These are phyloP conservation scores for Lentinula detonsa DNA, from an alignment of 768 basidiomycete species.

Conservation along the genomic window DNA sequence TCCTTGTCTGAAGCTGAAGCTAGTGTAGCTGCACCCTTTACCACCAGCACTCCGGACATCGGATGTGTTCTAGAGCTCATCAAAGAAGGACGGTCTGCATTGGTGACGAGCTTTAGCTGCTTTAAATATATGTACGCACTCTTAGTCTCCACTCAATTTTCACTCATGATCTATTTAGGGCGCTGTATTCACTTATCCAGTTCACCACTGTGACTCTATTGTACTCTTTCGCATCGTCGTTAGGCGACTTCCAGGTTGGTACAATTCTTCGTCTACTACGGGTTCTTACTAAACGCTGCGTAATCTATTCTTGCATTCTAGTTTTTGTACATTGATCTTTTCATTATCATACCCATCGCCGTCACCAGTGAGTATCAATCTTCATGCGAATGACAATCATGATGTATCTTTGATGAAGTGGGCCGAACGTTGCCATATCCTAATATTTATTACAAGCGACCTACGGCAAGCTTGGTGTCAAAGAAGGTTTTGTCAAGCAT, in stretches of 20 bases:
- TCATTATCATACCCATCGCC: slow-evolving; percentile 96
- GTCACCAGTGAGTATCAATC: slow-evolving; percentile 72
- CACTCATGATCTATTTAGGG: slow-evolving; percentile 46
- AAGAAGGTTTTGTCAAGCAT: slow-evolving; percentile 93
- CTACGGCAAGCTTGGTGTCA: slow-evolving; percentile 93
- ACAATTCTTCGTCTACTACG: neutral
- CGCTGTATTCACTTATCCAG: slow-evolving; percentile 95
- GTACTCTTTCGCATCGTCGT: slow-evolving; percentile 93
- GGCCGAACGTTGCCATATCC: slow-evolving; percentile 90
- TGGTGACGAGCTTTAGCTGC: slow-evolving; percentile 98
- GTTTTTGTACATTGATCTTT: slow-evolving; percentile 97
- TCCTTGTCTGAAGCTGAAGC: slow-evolving; percentile 98
- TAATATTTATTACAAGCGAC: slow-evolving; percentile 80
- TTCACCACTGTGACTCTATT: slow-evolving; percentile 96
- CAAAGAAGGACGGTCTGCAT: slow-evolving; percentile 90
- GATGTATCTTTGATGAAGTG: slow-evolving; percentile 48
- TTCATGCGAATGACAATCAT: neutral
- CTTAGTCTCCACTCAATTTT: slow-evolving; percentile 8
- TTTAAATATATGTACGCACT: slow-evolving; percentile 96
- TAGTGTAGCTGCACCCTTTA: slow-evolving; percentile 97
- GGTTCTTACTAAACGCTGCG: slow-evolving; percentile 1
- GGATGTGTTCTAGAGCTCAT: slow-evolving; percentile 95
- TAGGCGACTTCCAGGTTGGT: slow-evolving; percentile 92
- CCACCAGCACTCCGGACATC: slow-evolving; percentile 89
- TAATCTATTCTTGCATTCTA: slow-evolving; percentile 21